phyloP scores from a whole-genome alignment of 2,329 filamentous ascomycete genomes.

The Monosporascus sp. region DNA sequence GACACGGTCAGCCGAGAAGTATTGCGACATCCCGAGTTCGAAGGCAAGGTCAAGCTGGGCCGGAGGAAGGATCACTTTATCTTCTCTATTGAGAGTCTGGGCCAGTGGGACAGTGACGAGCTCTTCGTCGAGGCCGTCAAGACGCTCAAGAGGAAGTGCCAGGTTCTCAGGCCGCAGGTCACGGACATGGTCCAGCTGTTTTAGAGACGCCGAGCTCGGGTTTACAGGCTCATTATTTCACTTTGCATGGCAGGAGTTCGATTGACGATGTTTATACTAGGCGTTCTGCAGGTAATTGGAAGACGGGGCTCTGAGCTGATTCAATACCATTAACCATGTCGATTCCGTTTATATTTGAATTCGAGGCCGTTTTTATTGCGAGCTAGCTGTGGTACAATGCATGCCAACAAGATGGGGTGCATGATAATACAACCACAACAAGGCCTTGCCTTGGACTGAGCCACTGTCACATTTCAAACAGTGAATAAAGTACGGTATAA shows the following conservation, averaged over 20 bases:
- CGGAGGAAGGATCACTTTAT: constrained; percentile 94
- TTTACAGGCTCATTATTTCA: not conserved
- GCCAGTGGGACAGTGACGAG: constrained; percentile 90
- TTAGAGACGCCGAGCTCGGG: constrained; percentile 6
- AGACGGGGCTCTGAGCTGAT: not conserved
- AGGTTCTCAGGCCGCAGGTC: constrained; percentile 66
- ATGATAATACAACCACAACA: no score
- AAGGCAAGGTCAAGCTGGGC: constrained; percentile 91
- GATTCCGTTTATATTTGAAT: not conserved
- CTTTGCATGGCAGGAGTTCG: not conserved
- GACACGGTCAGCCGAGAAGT: constrained; percentile 95
- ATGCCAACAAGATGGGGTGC: no score
- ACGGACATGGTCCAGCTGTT: constrained; percentile 51
- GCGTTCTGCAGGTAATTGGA: not conserved
- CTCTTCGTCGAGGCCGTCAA: constrained; percentile 88
- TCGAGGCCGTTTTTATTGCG: not conserved
- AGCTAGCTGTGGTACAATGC: not conserved
- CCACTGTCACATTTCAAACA: no score
- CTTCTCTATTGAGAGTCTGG: constrained; percentile 90
- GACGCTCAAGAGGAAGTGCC: constrained; percentile 79
- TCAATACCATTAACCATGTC: not conserved
- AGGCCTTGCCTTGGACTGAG: no score
- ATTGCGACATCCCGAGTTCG: constrained; percentile 85
- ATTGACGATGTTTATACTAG: not conserved
- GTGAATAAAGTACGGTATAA: no score